Base-by-base conservation (phyloP, 1,284 basidiomycete species). In the Ceratobasidium theobromae region DNA sequence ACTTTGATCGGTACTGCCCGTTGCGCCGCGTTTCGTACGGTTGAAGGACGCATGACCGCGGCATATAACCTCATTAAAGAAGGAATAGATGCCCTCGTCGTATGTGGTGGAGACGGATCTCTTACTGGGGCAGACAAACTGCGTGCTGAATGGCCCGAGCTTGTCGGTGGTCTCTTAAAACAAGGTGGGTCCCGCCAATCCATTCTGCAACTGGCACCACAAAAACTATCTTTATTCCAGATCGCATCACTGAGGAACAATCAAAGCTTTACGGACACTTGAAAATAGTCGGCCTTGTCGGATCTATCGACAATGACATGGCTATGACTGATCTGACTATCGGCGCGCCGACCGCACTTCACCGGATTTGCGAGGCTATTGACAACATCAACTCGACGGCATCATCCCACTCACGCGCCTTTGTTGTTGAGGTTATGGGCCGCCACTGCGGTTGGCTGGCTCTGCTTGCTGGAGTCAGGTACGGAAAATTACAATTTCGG, bases 261-360 rank as follows among this genome's bases (percentile, higher is more conserved):
- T 82, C 84, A 27, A 75, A 81, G 43, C 78, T 79, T 8, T 89
- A 95, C 74, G 80, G 84, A 5, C 91, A 98, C 72, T 87, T 99
- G 71, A 93, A 88, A 77, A 98, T 99, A 73, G 96, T 95, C 71
- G 96, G 97, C 45, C 86, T 99, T 27, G 96, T 99, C 57, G 96
- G 96, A 46, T 96, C 93, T 3, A 98, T 99, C 76, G 96, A 99
- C 79, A 99, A 99, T 75, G 97, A 99, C 77, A 97, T 99, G 94
- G 90, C 92, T 23, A 84, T 97, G 84, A 98, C 96, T 28, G 95
- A 98, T 77, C 78, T 98, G 72, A 99, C 97, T 4, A 98, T 99
- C 72, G 97, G 96, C 52, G 95, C 95, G 0, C 87, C 92, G 0
- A 99, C 96, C 0, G 96, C 97, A 12, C 80, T 99, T 33, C 93